These are phyloP conservation scores for Irpex sp. DNA, from an alignment of 1,284 basidiomycete genomes.

Conservation along the genomic window DNA sequence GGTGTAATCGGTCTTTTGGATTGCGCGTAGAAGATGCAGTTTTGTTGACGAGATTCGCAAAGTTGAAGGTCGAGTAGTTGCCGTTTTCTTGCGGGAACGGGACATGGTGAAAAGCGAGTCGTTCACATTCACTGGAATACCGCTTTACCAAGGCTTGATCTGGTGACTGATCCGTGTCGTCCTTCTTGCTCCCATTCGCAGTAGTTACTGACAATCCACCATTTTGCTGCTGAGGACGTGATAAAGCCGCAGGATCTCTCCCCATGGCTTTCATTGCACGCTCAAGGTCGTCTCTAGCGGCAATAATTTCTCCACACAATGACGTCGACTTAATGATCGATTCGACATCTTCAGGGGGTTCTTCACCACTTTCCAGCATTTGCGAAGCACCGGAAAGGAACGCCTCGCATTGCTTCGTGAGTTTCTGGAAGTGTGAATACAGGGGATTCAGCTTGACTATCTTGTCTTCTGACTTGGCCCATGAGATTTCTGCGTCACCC, in stretches of 20 bases:
- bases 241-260: conserved; percentile 16
- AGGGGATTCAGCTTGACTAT: conserved; percentile 37
- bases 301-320: conserved; percentile 49
- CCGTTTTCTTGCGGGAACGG: conserved; percentile 24
- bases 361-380: conserved; percentile 30
- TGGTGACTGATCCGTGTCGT: conserved; percentile 21
- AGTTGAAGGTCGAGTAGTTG: conserved; percentile 34
- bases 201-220: background rate
- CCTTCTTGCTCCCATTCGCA: conserved; percentile 15
- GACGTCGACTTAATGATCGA: conserved; percentile 43
- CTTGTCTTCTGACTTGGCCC: conserved; percentile 26
- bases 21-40: conserved; percentile 39
- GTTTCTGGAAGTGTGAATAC: conserved; percentile 48
- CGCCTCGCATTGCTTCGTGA: conserved; percentile 46
- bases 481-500: conserved; percentile 34
- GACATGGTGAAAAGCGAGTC: conserved; percentile 43
- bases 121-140: conserved; percentile 43
- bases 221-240: background rate
- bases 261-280: conserved; percentile 41
- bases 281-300: conserved; percentile 44
- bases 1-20: conserved; percentile 47
- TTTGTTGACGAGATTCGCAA: conserved; percentile 27
- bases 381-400: conserved; percentile 44
- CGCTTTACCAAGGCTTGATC: conserved; percentile 32
- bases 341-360: conserved; percentile 37